phyloP scores from a whole-genome alignment of 768 basidiomycete species.

The Pisolithus orientalis region DNA sequence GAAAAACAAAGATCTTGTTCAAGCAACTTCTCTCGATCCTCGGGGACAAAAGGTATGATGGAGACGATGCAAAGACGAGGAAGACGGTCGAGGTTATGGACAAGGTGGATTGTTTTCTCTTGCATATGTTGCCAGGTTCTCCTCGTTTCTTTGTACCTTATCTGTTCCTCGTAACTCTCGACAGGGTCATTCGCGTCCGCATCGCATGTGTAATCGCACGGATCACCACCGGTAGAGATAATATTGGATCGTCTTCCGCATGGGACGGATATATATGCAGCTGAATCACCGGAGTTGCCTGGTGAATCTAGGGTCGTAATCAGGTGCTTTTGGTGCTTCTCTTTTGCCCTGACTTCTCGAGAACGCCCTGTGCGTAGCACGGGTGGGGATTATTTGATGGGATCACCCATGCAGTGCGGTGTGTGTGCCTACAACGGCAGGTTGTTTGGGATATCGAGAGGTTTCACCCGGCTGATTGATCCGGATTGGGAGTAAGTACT shows the following conservation, averaged over 20 bases:
- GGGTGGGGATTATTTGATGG: no score
- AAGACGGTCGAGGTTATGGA: conserved; percentile 65
- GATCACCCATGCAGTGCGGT: no score
- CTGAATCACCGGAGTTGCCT: conserved; percentile 47
- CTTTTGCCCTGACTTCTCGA: conserved; percentile 5
- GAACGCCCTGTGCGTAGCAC: no score
- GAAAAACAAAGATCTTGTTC: conserved; percentile 52
- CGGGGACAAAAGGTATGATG: conserved; percentile 52
- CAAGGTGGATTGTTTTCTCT: conserved; percentile 40
- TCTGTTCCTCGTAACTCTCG: no score
- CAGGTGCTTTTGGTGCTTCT: neutral
- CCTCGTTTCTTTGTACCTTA: no score
- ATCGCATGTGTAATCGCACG: conserved; percentile 61
- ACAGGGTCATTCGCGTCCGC: no score
- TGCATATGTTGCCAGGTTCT: no score
- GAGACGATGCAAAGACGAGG: conserved; percentile 42
- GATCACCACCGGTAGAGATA: conserved; percentile 72
- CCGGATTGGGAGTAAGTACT: no score
- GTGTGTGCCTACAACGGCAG: no score
- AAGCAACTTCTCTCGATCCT: conserved; percentile 57
- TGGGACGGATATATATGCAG: conserved; percentile 50
- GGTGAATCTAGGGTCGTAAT: conserved; percentile 4
- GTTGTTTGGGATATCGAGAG: no score
- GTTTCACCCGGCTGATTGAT: no score
- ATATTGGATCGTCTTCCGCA: conserved; percentile 74